A percentile compares a stretch with the other conserved stretches of the same genome.
Conservation (phyloP, 352 stramenopile genomes). For the Phytopythium aichiense region DNA sequence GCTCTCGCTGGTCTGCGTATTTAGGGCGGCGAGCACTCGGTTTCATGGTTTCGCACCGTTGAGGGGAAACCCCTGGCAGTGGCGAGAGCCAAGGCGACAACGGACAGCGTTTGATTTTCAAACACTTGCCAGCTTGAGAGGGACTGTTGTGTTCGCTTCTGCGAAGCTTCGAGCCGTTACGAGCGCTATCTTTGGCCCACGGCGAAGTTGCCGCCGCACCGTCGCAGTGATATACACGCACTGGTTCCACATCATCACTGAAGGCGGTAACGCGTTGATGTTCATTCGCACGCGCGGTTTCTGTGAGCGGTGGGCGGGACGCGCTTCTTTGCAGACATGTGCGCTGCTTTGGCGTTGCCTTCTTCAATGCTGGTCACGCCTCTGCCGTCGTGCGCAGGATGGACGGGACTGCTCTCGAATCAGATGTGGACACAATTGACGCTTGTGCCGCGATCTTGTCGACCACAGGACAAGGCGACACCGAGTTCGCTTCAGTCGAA, state of each 20-base stretch:
- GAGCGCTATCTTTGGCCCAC: slow-evolving; percentile 1
- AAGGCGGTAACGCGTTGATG: not conserved
- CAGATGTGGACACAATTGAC: not conserved
- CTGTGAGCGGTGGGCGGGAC: not conserved
- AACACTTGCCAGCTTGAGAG: not conserved
- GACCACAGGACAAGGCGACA: not conserved
- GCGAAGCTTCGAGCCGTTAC: slow-evolving; percentile 10
- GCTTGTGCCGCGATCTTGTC: not conserved
- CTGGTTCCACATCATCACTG: not conserved
- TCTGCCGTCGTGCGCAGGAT: not conserved
- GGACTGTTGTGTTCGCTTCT: slow-evolving; percentile 2
- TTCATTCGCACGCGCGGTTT: not conserved
- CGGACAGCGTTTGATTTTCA: not conserved
- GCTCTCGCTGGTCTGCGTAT: not conserved
- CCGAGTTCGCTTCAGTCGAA: not conserved
- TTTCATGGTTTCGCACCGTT: slow-evolving; percentile 11
- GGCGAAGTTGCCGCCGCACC: not conserved
- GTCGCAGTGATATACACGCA: not conserved
- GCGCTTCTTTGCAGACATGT: not conserved
- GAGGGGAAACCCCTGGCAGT: slow-evolving; percentile 4
- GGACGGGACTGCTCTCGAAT: not conserved
- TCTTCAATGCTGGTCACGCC: not conserved
- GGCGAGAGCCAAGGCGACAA: not conserved
- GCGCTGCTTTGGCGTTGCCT: not conserved
- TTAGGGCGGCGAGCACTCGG: slow-evolving; percentile 3